Percentiles rank a stretch among this genome's conserved stretches.
These are phyloP conservation scores for Acarospora socialis DNA, from an alignment of 2,329 filamentous ascomycete species.

Conservation along the genomic window DNA sequence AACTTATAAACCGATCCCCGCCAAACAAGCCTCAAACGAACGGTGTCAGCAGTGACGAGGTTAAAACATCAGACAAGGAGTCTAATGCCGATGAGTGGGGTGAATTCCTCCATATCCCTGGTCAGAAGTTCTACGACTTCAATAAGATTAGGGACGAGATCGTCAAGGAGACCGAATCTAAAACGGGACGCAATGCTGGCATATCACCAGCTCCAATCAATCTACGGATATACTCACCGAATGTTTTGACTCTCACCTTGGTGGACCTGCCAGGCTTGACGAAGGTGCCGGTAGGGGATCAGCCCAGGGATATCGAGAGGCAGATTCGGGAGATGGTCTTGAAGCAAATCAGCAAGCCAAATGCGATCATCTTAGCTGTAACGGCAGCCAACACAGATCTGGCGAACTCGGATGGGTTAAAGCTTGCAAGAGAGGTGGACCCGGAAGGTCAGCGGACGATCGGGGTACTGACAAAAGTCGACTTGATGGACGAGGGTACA, in stretches of 20 bases:
- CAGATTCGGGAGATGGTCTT: constrained; percentile 97
- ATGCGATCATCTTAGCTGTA: constrained; percentile 93
- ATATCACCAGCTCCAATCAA: constrained; percentile 97
- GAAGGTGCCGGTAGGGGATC: constrained; percentile 91
- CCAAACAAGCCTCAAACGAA: constrained; percentile 49
- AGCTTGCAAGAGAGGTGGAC: constrained; percentile 91
- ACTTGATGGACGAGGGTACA: constrained; percentile 96
- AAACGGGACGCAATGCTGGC: constrained; percentile 89
- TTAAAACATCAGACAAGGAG: constrained; percentile 63
- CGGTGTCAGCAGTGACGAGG: constrained; percentile 52
- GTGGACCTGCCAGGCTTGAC: constrained; percentile 94
- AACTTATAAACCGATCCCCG: constrained; percentile 83
- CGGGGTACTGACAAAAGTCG: constrained; percentile 95
- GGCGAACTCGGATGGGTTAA: constrained; percentile 95
- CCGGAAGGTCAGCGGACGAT: constrained; percentile 96
- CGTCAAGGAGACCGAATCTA: constrained; percentile 85
- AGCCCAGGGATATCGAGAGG: constrained; percentile 88
- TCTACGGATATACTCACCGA: constrained; percentile 93
- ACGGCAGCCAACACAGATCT: constrained; percentile 95
- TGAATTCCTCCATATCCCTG: constrained; percentile 95
- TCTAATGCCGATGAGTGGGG: constrained; percentile 95
- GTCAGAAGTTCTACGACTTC: constrained; percentile 96
- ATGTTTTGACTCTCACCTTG: constrained; percentile 89
- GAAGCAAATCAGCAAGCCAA: constrained; percentile 96
- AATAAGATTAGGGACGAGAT: constrained; percentile 98